Evolutionary conservation across 2,329 filamentous ascomycete species (phyloP).

Genomic region (Epichloe sibirici): DNA sequence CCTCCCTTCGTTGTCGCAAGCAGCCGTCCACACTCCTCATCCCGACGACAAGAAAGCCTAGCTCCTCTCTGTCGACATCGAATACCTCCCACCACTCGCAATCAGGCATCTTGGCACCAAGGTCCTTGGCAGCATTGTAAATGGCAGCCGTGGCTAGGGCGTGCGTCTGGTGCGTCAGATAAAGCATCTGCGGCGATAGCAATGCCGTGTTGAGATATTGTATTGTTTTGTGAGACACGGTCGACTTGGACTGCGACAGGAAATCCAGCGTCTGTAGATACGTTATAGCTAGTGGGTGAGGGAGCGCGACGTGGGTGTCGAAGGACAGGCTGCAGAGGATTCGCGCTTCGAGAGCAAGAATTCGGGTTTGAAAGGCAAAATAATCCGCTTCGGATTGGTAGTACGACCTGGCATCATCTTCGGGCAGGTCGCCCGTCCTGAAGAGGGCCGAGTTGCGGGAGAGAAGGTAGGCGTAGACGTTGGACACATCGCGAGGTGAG

Average conservation of each 20-base stretch:
- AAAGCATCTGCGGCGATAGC: conserved; percentile 77
- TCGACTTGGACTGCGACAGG: conserved; percentile 30
- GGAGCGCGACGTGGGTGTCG: conserved; percentile 72
- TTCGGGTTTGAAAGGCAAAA: conserved; percentile 45
- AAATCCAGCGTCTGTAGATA: conserved; percentile 85
- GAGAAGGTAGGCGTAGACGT: conserved; percentile 72
- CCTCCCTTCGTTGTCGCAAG: conserved; percentile 45
- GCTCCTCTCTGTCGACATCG: conserved; percentile 85
- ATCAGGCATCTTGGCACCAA: conserved; percentile 65
- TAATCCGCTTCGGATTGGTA: conserved; percentile 66
- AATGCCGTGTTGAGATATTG: conserved; percentile 78
- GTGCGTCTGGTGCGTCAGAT: conserved; percentile 83
- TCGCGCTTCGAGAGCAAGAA: conserved; percentile 65
- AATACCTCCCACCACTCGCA: conserved; percentile 97
- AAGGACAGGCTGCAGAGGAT: conserved; percentile 70
- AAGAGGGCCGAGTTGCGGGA: conserved; percentile 47
- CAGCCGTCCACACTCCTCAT: conserved; percentile 69
- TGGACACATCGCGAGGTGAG: conserved; percentile 67
- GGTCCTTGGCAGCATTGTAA: conserved; percentile 75
- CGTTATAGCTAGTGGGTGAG: conserved; percentile 76
- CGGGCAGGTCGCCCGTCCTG: conserved; percentile 22
- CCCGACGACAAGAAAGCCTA: conserved; percentile 83
- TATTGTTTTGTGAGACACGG: conserved; percentile 52
- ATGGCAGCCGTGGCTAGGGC: conserved; percentile 78
- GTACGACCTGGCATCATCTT: conserved; percentile 40